Evolutionary conservation across 306 rosid genomes (phyloP), one percentile per base, ranked within the genome.

Genomic region (Vigna hirtella): DNA sequence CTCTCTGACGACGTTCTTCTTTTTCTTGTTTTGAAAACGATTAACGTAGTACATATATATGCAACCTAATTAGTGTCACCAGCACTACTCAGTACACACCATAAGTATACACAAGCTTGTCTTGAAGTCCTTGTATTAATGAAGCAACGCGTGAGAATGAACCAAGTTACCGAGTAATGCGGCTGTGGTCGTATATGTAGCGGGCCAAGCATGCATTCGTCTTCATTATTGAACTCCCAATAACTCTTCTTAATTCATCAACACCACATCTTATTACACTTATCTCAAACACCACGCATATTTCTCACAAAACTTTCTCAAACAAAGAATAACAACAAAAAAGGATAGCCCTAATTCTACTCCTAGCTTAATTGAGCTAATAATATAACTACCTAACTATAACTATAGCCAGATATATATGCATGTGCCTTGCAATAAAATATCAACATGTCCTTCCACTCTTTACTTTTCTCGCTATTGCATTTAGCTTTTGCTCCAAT

Each of bases 141-240:
- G 61, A 45, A 12, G 34, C 48, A 50, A 47, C 48, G 76, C 43
- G 22, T 22, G 57, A 69, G 77, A 82, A 63, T 51, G 30, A 74
- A 16, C 40, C 16, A 69, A 49, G 43, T 68, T 49, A 45, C 70
- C 85, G 81, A 64, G 70, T 43, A 63, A 82, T 52, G 70, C 82
- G 82, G 82, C 28, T 63, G 51, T 45, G 78, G 85, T 82, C 74
- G 69, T 20, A 42, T 15, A 42, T 15, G 26, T 22, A 20, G 28
- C 50, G 64, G 79, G 82, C 74, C 82, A 70, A 53, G 61, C 61
- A 53, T 24, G 16, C 3, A 58, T 24, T 42, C 11, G 4, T 20
- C 51, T 12, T 43, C 52, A 82, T 77, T 64, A 82, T 82, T 77
- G 65, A 72, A 51, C 74, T 70, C 14, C 9, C 3, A 26, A 26